Evolutionary conservation across 2,329 filamentous ascomycete genomes (phyloP).

Genomic region (Mollisiaceae sp.): DNA sequence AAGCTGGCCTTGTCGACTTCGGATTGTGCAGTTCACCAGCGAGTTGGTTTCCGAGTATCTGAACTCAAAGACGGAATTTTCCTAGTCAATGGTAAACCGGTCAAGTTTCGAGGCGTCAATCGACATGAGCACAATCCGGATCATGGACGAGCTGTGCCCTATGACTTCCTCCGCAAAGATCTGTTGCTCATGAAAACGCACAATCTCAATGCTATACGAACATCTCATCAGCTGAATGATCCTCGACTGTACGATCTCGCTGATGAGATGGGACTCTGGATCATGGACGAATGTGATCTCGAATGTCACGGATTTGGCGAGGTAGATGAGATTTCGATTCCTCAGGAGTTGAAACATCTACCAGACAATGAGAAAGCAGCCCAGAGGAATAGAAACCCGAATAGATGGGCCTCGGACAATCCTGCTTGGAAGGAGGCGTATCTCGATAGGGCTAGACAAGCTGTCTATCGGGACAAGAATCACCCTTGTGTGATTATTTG

Average conservation of each 20-base stretch:
- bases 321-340: conserved; percentile 40
- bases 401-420: conserved; percentile 55
- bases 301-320: conserved; percentile 58
- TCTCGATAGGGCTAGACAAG: conserved; percentile 59
- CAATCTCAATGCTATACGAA: conserved; percentile 73
- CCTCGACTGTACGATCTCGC: conserved; percentile 63
- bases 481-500: conserved; percentile 62
- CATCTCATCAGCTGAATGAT: conserved; percentile 70
- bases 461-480: conserved; percentile 61
- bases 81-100: conserved; percentile 57
- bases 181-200: conserved; percentile 59
- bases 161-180: conserved; percentile 56
- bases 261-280: conserved; percentile 67
- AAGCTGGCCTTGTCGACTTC: conserved; percentile 49
- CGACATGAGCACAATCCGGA: conserved; percentile 72
- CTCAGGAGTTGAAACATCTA: conserved; percentile 43
- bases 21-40: conserved; percentile 44
- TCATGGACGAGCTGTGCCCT: conserved; percentile 57
- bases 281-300: conserved; percentile 63
- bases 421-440: conserved; percentile 57
- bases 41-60: conserved; percentile 58
- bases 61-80: conserved; percentile 57
- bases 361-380: conserved; percentile 48
- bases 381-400: conserved; percentile 52
- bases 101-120: conserved; percentile 60